Conservation (phyloP, 768 basidiomycete species). For the Leccinum subgranulosum region DNA sequence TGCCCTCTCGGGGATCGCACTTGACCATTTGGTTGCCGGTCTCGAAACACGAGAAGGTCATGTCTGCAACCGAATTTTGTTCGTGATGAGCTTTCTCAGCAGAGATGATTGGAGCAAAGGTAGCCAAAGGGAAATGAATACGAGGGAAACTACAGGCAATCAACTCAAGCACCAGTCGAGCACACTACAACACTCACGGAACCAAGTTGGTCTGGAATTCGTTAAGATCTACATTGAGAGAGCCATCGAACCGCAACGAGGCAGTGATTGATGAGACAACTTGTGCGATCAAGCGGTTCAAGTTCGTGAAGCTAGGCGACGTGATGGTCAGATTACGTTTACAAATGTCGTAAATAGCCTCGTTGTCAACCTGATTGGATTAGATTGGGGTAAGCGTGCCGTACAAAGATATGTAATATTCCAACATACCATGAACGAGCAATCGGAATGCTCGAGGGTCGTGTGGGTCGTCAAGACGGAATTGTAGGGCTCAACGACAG, state of each 20-base stretch:
- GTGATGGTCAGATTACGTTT: constrained; percentile 87
- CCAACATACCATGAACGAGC: constrained; percentile 89
- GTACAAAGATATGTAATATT: constrained; percentile 4
- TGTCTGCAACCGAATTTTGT: constrained; percentile 96
- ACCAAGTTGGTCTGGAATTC: constrained; percentile 99
- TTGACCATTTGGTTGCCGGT: constrained; percentile 77
- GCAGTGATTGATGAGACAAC: constrained; percentile 98
- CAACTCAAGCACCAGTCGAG: neutral
- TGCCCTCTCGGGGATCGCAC: constrained; percentile 76
- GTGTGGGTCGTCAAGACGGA: constrained; percentile 96
- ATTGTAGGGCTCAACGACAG: constrained; percentile 99
- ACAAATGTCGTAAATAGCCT: constrained; percentile 75
- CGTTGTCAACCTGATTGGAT: constrained; percentile 65
- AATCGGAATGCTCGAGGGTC: constrained; percentile 97
- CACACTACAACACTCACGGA: constrained; percentile 56
- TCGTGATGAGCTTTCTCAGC: constrained; percentile 94
- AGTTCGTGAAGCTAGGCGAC: constrained; percentile 89
- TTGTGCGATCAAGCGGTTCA: constrained; percentile 96
- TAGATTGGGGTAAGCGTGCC: constrained; percentile 1
- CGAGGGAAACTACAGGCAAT: constrained; percentile 74
- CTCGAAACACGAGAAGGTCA: constrained; percentile 92
- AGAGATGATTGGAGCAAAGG: constrained; percentile 92
- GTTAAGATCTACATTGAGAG: constrained; percentile 74
- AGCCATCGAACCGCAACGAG: constrained; percentile 69
- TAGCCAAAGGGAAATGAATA: constrained; percentile 97